phyloP scores from a whole-genome alignment of 2,329 filamentous ascomycete genomes.

The Penicillium sp. region DNA sequence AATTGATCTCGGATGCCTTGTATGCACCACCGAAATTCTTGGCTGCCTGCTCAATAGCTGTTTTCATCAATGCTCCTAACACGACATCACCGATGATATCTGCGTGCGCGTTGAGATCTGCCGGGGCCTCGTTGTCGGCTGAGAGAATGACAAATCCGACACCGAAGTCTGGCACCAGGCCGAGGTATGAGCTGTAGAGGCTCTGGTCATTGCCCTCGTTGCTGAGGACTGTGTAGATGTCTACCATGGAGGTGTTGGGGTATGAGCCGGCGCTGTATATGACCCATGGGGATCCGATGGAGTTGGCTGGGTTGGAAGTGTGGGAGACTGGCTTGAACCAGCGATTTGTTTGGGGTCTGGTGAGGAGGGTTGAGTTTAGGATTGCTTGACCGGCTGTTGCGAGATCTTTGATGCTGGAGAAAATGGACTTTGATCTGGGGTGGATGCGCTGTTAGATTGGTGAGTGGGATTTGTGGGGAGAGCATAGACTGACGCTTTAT shows the following conservation, averaged over 20 bases:
- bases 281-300: neutral
- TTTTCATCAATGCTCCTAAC: neutral
- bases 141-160: neutral
- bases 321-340: constrained; percentile 45
- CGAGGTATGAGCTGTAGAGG: neutral
- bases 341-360: constrained; percentile 32
- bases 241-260: neutral
- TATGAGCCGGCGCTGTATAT: neutral
- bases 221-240: neutral
- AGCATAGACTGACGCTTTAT: neutral
- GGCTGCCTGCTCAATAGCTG: neutral
- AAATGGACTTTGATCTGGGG: neutral
- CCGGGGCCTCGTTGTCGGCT: neutral
- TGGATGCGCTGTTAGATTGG: neutral
- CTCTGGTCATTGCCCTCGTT: neutral
- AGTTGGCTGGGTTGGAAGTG: neutral
- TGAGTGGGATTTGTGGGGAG: neutral
- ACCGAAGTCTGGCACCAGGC: neutral
- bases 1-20: neutral
- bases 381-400: constrained; percentile 29
- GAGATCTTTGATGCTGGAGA: neutral
- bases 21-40: neutral
- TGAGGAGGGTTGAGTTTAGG: constrained; percentile 32
- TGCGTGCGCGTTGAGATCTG: neutral
- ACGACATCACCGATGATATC: neutral